Evolutionary conservation across 768 basidiomycete species (phyloP), one percentile per base, ranked within the genome.

Genomic region (Pleurotus tuber-regium): DNA sequence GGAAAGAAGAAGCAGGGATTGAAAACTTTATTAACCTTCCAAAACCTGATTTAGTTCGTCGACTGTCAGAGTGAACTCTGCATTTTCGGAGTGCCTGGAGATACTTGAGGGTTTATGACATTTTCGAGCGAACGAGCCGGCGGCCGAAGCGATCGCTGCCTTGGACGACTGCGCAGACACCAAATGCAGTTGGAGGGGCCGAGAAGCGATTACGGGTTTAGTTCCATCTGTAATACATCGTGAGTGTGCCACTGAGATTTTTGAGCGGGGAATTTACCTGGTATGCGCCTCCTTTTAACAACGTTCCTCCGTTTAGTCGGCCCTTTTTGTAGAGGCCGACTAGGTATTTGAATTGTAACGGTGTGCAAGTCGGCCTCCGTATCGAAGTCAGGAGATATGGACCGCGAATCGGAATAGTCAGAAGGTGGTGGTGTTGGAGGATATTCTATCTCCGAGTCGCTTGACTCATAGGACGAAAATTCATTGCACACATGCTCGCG

Each of bases 371-470:
- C 57, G 26, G 36, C 42, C 16, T 51, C 26, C 28, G 52, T 7
- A 24, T 51, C 52, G 25, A 61, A 54, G 47, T 68, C 74, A 8
- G 86, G 85, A 2, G 85, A 84, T 21, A 82, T 68, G 24, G 83
- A 74, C 51, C 83, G 73, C 9, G 87, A 87, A 21, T 78, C 80
- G 21, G 86, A 82, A 59, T 76, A 77, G 63, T 89, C 88, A 6
- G 89, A 91, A 14, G 78, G 70, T 2, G 89, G 89, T n/a, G 89
- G 89, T 0, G 89, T 91, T 38, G 81, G 70, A 33, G 89, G 89
- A 63, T 83, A 89, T 59, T 83, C 79, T 2, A 78, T 65, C 50
- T 87, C 86, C 16, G 80, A 79, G 51, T 77, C 78, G 49, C 71
- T 70, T 16, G 68, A 70, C 25, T 75, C 67, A 49, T 55, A 57